Base-by-base conservation (phyloP, 2,329 filamentous ascomycete species). In the Teratosphaeria destructans region DNA sequence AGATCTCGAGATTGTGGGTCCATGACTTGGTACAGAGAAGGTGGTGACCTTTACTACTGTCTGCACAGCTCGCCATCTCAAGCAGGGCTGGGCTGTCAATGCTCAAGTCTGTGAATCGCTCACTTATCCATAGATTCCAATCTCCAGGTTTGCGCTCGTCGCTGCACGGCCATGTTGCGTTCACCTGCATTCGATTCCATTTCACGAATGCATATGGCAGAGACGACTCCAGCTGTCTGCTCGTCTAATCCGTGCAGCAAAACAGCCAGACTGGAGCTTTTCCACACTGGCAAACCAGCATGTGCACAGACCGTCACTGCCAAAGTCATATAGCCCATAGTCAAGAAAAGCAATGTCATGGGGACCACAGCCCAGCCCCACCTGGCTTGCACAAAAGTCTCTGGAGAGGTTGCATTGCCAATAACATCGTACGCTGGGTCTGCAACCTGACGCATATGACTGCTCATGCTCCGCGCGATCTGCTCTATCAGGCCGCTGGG, bases 231-330 rank as follows among this genome's bases (percentile, higher is more conserved):
- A 8, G 37, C 23, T 19, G 56, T 53, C 49, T 16, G 7, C 19
- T 54, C 52, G 29, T 64, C 58, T 0, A 64, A 12, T 1, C 58
- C 52, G 35, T 63, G 61, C 8, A 64, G 12, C 16, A 63, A 32
- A 5, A 58, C 32, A 12, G 63, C 59, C 16, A 63, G 55, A 26
- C 61, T 63, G 5, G 60, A 60, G 19, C 61, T 63, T 52, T 63
- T 64, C 61, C 62, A 64, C 19, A 60, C 32, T 3, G 57, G 57
- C 14, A 59, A 16, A 1, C 39, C 43, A 23, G 47, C 49, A 37
- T 52, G 55, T 10, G 57, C 29, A 1, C 58, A 62, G 10, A 52
- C 23, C 12, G 37, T 35, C 0, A 64, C 54, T 1, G 62, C 62
- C 1, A 53, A 23, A 2, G 39, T 11, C 2, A 62, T 26, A 34